Conservation (phyloP, 1,284 basidiomycete species). For the Pascua guehoae region DNA sequence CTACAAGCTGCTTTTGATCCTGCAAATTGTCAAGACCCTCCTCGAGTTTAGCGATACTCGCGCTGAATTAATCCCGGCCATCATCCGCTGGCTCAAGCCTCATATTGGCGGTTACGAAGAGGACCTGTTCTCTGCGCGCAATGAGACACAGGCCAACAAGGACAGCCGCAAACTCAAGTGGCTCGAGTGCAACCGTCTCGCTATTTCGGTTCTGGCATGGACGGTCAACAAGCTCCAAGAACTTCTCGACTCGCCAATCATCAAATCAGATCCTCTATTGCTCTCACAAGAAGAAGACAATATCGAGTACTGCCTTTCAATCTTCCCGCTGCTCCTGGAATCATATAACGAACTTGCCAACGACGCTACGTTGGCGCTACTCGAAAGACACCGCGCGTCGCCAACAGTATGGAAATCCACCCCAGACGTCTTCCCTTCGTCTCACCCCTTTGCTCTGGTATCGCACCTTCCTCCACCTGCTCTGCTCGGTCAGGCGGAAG, state of each 20-base stretch:
- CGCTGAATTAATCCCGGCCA: constrained; percentile 75
- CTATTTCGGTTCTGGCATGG: constrained; percentile 67
- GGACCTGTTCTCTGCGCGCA: constrained; percentile 17
- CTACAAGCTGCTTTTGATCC: constrained; percentile 90
- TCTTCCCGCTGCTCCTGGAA: constrained; percentile 79
- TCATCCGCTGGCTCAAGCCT: constrained; percentile 90
- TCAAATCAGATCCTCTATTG: constrained; percentile 60
- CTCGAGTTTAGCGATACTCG: constrained; percentile 81
- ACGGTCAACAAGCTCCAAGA: constrained; percentile 87
- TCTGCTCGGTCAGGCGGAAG: constrained; percentile 42
- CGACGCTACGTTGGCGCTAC: constrained; percentile 61
- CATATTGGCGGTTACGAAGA: constrained; percentile 84
- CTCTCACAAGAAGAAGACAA: constrained; percentile 86
- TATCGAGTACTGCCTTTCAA: constrained; percentile 79
- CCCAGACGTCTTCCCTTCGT: constrained; percentile 86
- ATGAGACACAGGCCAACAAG: constrained; percentile 46
- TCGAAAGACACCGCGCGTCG: constrained; percentile 65
- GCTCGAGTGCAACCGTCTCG: constrained; percentile 81
- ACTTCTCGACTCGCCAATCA: constrained; percentile 65
- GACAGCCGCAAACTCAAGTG: constrained; percentile 78
- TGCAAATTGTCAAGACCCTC: constrained; percentile 84
- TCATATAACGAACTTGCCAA: constrained; percentile 81
- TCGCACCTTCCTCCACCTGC: constrained; percentile 61
- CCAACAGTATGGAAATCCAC: constrained; percentile 59
- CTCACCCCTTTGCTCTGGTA: constrained; percentile 85